Evolutionary conservation across 805 yeast genomes (phyloP).

Genomic region (Nakazawaea molendinolei): DNA sequence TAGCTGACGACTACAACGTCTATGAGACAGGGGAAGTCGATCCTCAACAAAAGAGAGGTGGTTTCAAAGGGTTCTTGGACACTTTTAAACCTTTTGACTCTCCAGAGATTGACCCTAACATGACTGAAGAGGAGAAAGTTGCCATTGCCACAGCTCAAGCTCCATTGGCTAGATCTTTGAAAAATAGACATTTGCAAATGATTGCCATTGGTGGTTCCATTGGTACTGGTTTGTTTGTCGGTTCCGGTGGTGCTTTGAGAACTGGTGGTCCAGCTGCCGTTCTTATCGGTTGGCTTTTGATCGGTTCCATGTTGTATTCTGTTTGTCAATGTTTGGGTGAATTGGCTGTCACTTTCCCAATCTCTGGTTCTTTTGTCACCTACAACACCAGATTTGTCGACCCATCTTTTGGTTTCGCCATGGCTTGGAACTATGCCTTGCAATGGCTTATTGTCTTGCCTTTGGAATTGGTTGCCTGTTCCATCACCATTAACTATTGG

Average conservation of each 20-base stretch:
- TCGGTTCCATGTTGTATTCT: slow-evolving; percentile 54
- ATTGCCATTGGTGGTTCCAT: slow-evolving; percentile 81
- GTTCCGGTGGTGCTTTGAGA: slow-evolving; percentile 55
- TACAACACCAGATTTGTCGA: slow-evolving; percentile 55
- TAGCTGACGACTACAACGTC: slow-evolving; percentile 8
- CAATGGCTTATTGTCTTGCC: slow-evolving; percentile 52
- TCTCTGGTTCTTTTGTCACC: slow-evolving; percentile 55
- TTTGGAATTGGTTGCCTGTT: slow-evolving; percentile 47
- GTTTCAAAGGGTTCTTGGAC: slow-evolving; percentile 19
- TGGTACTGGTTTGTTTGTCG: slow-evolving; percentile 79
- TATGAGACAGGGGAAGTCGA: slow-evolving; percentile 12
- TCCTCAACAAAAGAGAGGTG: not conserved
- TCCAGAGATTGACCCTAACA: slow-evolving; percentile 36
- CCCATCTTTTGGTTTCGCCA: slow-evolving; percentile 54
- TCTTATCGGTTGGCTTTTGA: slow-evolving; percentile 51
- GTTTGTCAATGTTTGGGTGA: slow-evolving; percentile 65
- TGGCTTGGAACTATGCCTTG: slow-evolving; percentile 52
- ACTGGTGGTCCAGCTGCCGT: slow-evolving; percentile 74
- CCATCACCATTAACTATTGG: slow-evolving; percentile 47
- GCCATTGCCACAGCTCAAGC: slow-evolving; percentile 41
- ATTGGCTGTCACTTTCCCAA: slow-evolving; percentile 56
- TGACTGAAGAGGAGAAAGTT: slow-evolving; percentile 38
- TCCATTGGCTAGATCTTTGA: slow-evolving; percentile 44
- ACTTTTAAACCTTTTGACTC: slow-evolving; percentile 24
- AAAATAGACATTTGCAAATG: slow-evolving; percentile 67